phyloP scores from a whole-genome alignment of 345 rosid species.

The Populus deltoides region DNA sequence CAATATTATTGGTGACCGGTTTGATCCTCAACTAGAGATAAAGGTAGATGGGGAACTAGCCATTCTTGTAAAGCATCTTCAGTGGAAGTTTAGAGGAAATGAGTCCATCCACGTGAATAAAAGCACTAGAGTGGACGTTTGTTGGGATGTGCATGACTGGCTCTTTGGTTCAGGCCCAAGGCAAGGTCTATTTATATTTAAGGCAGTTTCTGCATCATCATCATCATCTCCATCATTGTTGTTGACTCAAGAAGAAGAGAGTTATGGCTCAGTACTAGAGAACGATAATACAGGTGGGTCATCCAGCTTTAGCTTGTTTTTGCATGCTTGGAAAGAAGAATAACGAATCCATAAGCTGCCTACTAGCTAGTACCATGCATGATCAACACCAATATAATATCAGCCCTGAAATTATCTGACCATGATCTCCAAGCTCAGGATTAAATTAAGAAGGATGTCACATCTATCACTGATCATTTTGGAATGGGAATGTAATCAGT shows the following conservation, averaged over 20 bases:
- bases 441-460: no score
- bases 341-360: constrained; percentile 8
- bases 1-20: constrained; percentile 4
- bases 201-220: constrained; percentile 31
- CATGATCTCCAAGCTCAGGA: no score
- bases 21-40: constrained; percentile 44
- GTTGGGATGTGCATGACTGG: constrained; percentile 62
- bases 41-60: constrained; percentile 44
- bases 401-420: no score
- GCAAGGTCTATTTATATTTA: constrained; percentile 48
- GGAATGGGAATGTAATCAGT: not conserved
- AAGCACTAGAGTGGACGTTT: constrained; percentile 36
- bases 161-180: constrained; percentile 53
- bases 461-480: no score
- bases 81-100: constrained; percentile 62
- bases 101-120: constrained; percentile 31
- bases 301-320: constrained; percentile 48
- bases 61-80: constrained; percentile 47
- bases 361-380: no score
- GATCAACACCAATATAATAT: no score
- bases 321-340: constrained; percentile 50
- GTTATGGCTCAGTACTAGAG: constrained; percentile 11
- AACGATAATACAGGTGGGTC: constrained; percentile 24
- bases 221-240: constrained; percentile 17
- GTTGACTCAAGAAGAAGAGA: constrained; percentile 14